Conservation (phyloP, 1,284 basidiomycete species). For the Ganoderma sinense region DNA sequence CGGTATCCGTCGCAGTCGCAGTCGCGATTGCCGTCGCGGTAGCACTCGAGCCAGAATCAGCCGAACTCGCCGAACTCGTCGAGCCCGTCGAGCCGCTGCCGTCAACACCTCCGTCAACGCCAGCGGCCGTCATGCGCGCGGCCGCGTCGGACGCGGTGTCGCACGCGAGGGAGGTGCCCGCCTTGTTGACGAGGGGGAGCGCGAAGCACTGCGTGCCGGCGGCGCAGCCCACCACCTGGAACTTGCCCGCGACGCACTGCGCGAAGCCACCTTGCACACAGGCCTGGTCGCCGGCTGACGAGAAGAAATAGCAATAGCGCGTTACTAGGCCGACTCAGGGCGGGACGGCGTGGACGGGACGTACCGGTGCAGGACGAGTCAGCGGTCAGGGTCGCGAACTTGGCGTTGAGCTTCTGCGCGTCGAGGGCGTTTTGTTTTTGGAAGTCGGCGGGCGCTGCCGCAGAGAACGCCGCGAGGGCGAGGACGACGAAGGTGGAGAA, state of each 20-base stretch:
- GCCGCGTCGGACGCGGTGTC: slow-evolving; percentile 56
- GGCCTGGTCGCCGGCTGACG: slow-evolving; percentile 50
- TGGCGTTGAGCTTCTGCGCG: slow-evolving; percentile 58
- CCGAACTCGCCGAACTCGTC: background rate
- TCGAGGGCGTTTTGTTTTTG: slow-evolving; percentile 53
- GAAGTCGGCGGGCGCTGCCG: slow-evolving; percentile 40
- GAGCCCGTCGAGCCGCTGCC: slow-evolving; percentile 28
- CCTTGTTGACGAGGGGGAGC: slow-evolving; percentile 64
- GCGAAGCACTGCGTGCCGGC: slow-evolving; percentile 54
- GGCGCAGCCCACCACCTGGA: slow-evolving; percentile 51
- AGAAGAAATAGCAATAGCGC: background rate
- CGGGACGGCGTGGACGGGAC: slow-evolving; percentile 1
- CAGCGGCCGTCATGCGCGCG: slow-evolving; percentile 60
- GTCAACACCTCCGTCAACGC: slow-evolving; percentile 50
- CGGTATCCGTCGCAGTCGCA: slow-evolving; percentile 5
- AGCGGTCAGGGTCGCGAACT: slow-evolving; percentile 52
- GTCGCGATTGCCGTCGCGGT: background rate
- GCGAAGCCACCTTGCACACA: slow-evolving; percentile 44
- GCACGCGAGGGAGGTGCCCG: slow-evolving; percentile 65
- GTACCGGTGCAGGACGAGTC: slow-evolving; percentile 48
- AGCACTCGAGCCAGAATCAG: background rate
- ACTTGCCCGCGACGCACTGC: slow-evolving; percentile 55
- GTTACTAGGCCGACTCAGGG: too few relatives aligned
- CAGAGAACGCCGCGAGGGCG: slow-evolving; percentile 23
- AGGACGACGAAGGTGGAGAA: slow-evolving; percentile 26